Conservation (phyloP, 2,329 filamentous ascomycete genomes). For the Coniella vitis region DNA sequence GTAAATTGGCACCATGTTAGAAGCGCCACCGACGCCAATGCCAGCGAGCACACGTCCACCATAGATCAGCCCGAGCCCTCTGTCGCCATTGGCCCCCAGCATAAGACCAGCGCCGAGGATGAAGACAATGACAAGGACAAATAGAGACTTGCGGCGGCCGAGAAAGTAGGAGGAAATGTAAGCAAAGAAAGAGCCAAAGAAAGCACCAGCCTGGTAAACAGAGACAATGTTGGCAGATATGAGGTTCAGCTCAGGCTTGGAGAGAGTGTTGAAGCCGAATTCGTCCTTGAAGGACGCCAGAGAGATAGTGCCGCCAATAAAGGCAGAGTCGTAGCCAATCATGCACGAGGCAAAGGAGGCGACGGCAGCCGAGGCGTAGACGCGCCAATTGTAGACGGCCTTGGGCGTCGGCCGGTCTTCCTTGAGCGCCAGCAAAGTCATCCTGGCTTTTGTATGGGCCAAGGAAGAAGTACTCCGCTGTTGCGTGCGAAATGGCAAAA, state of each 20-base stretch:
- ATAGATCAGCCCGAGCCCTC: constrained; percentile 59
- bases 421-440: constrained; percentile 40
- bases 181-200: constrained; percentile 69
- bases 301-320: constrained; percentile 71
- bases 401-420: constrained; percentile 52
- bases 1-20: constrained; percentile 58
- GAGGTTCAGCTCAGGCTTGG: constrained; percentile 41
- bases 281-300: constrained; percentile 63
- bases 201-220: constrained; percentile 75
- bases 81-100: constrained; percentile 55
- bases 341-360: constrained; percentile 51
- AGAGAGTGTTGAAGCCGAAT: constrained; percentile 54
- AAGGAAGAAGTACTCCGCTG: neutral
- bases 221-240: constrained; percentile 72
- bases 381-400: constrained; percentile 55
- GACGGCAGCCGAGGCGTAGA: constrained; percentile 46
- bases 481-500: neutral
- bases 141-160: constrained; percentile 59
- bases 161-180: constrained; percentile 61
- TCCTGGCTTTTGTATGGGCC: constrained; percentile 15
- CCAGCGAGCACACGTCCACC: constrained; percentile 57
- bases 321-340: constrained; percentile 63
- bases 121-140: constrained; percentile 57
- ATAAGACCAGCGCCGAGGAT: constrained; percentile 65
- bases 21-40: constrained; percentile 55